Evolutionary conservation across 202 grass and related monocot genomes (phyloP), one percentile per base, ranked within the genome.

Genomic region (Carex arenaria): DNA sequence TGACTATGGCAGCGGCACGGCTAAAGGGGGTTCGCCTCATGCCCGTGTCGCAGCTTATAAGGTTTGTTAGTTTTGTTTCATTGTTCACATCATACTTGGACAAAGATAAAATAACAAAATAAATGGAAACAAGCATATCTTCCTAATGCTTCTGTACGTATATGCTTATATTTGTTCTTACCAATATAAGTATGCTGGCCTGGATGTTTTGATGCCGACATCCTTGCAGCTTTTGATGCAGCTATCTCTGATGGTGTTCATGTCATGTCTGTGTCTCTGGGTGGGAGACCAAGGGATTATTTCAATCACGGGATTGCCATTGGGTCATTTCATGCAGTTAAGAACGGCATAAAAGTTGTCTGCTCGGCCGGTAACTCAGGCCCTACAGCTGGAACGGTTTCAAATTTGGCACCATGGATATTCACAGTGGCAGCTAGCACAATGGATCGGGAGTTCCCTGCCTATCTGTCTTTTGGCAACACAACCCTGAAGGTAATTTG

Each of bases 171-270:
- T 61, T 22, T 61, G 59, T 6, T 61, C 59, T 61, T 61, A 17
- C 15, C 59, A 61, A 22, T 61, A 61, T 22, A 22, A 68, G 78
- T 91, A 30, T 98, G 90, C 84, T 98, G 90, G 92, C 74, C 69
- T 13, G 81, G 85, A 78, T 98, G 95, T 89, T 91, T 84, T 82
- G 89, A 91, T 56, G 79, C 90, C 10, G 89, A 94, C 87, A 51
- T 94, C 2, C 75, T 98, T 1, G 87, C 90, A 3, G 92, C 86
- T 17, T 98, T 94, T 88, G 92, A 94, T 14, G 86, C 89, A 9
- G 95, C 95, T 78, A 98, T 98, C 85, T 75, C 84, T 22, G 95
- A 98, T 30, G 95, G 95, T 32, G 90, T 90, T 53, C 87, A 94
- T 82, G 67, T 98, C 57, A 62, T 98, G 84, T 91, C 95, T 2